Conservation (phyloP, 495 filamentous ascomycete genomes). For the Choiromyces venosus region DNA sequence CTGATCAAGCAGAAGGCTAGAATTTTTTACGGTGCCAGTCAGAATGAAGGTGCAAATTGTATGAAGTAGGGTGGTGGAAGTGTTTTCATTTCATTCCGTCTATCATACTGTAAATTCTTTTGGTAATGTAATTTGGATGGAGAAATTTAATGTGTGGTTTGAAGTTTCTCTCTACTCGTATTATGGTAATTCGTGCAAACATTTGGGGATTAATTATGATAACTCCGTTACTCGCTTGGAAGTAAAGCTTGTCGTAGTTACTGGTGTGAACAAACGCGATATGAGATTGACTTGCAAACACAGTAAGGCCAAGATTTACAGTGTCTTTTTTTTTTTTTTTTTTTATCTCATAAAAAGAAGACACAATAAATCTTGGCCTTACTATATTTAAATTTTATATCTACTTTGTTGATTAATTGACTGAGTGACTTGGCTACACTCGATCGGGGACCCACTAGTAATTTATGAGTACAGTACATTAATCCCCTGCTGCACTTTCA, state of each 20-base stretch:
- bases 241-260: too few species aligned
- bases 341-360: too few species aligned
- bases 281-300: neutral
- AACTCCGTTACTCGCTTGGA: neutral
- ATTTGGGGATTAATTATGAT: too few species aligned
- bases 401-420: too few species aligned
- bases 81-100: neutral
- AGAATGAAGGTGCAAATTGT: neutral
- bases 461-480: neutral
- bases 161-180: too few species aligned
- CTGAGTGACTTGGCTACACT: neutral
- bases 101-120: too few species aligned
- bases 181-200: too few species aligned
- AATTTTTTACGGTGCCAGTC: neutral
- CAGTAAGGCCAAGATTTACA: neutral
- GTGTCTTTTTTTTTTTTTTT: too few species aligned
- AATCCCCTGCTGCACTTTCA: neutral
- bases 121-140: too few species aligned
- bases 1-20: neutral
- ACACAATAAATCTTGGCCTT: too few species aligned
- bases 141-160: neutral
- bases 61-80: neutral
- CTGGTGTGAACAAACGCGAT: too few species aligned
- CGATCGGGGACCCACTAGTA: neutral
- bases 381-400: too few species aligned